Conservation (phyloP, 1,284 basidiomycete genomes). For the Meira nashicola region DNA sequence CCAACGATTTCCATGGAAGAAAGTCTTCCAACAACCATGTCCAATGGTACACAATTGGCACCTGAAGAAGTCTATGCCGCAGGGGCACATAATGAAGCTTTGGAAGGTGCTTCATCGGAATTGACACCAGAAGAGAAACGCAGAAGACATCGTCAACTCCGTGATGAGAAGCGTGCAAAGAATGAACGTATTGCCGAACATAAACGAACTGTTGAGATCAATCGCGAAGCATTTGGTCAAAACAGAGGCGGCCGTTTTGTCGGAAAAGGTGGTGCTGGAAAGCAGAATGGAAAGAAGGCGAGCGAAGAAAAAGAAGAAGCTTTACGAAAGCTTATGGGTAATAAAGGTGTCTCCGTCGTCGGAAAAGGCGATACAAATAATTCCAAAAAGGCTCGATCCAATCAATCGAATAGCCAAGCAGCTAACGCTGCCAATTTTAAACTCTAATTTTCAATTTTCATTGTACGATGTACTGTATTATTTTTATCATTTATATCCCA, state of each 20-base stretch:
- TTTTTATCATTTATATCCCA: background rate
- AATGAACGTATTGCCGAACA: conserved; percentile 63
- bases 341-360: conserved; percentile 41
- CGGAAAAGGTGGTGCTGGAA: conserved; percentile 3
- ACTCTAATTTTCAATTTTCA: background rate
- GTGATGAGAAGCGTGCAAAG: conserved; percentile 64
- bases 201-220: conserved; percentile 67
- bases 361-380: conserved; percentile 21
- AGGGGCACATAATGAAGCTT: conserved; percentile 26
- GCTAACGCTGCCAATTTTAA: background rate
- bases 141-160: conserved; percentile 54
- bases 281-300: conserved; percentile 10
- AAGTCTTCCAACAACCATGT: conserved; percentile 76
- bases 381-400: background rate
- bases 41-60: conserved; percentile 74
- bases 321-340: conserved; percentile 46
- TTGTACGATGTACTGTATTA: background rate
- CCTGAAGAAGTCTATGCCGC: conserved; percentile 75
- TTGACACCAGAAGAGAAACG: conserved; percentile 81
- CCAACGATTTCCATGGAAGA: conserved; percentile 83
- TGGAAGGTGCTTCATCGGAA: conserved; percentile 62
- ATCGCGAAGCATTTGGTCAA: conserved; percentile 50
- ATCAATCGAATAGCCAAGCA: conserved; percentile 4
- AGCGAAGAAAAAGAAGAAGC: conserved; percentile 43
- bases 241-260: conserved; percentile 7